These are phyloP conservation scores for Mastigamoeba balamuthi DNA, from an alignment of 78 protist species.

Conservation along the genomic window DNA sequence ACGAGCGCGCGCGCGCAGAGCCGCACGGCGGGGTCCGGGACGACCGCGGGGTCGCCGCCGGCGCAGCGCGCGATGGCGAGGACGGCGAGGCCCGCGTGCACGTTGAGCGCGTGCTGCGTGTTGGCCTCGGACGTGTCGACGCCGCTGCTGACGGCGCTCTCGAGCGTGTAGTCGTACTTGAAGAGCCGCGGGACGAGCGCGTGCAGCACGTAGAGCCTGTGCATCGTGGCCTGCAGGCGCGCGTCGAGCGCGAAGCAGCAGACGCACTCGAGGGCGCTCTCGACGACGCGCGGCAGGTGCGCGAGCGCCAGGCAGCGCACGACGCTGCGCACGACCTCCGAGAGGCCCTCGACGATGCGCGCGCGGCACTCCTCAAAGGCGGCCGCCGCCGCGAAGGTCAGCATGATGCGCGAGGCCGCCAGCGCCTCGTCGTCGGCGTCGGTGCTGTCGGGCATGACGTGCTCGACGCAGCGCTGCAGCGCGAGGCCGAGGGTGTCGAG, in stretches of 20 bases:
- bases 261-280: slow-evolving; percentile 14
- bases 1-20: background rate
- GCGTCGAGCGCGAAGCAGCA: background rate
- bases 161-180: slow-evolving; percentile 48
- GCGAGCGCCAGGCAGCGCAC: background rate
- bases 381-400: slow-evolving; percentile 10
- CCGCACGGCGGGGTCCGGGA: background rate
- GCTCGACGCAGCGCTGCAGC: slow-evolving; percentile 9
- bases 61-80: background rate
- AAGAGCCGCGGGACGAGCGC: slow-evolving; percentile 5
- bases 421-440: too few relatives aligned
- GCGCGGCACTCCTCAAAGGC: slow-evolving; percentile 14
- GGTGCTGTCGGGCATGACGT: too few relatives aligned
- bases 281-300: background rate
- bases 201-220: slow-evolving; percentile 4
- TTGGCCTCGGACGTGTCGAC: slow-evolving; percentile 3
- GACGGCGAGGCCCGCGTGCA: background rate
- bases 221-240: slow-evolving; percentile 1
- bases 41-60: background rate
- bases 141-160: slow-evolving; percentile 9
- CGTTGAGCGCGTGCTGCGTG: slow-evolving; percentile 10
- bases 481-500: slow-evolving; percentile 5
- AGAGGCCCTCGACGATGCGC: background rate
- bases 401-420: background rate
- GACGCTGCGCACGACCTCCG: background rate